Conservation (phyloP, 257 asterid genomes). For the Primulina tabacum region DNA sequence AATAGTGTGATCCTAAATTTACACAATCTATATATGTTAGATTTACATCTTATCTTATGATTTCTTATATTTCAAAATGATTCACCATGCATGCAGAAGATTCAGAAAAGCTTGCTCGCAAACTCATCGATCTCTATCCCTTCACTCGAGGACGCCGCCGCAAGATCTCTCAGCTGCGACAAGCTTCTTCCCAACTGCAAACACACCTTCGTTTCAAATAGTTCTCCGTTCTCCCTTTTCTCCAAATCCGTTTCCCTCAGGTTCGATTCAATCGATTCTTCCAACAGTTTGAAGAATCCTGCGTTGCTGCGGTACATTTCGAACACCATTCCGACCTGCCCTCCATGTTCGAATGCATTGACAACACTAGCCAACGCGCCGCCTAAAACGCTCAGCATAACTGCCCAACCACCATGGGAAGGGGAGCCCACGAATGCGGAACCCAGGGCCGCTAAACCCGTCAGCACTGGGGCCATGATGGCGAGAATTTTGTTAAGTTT, state of each 20-base stretch:
- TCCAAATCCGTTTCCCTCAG: conserved; percentile 24
- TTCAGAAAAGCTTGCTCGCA: conserved; percentile 41
- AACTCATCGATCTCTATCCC: conserved; percentile 24
- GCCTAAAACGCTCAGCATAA: conserved; percentile 23
- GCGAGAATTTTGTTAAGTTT: conserved; percentile 37
- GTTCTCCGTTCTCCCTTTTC: conserved; percentile 40
- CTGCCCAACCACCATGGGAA: conserved; percentile 24
- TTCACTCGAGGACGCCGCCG: conserved; percentile 8
- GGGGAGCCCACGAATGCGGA: conserved; percentile 27
- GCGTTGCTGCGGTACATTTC: conserved; percentile 49
- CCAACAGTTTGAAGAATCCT: conserved; percentile 40
- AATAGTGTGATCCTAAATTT: not conserved
- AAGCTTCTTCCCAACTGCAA: conserved; percentile 44
- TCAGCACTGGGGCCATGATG: conserved; percentile 31
- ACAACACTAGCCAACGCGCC: conserved; percentile 38
- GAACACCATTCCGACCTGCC: conserved; percentile 48
- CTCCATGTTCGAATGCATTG: conserved; percentile 45
- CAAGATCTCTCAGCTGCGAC: conserved; percentile 37
- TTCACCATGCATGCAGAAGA: not conserved
- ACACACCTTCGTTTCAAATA: conserved; percentile 43
- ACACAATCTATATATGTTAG: not conserved
- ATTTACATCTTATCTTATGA: not conserved
- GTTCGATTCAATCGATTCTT: conserved; percentile 39
- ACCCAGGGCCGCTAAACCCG: conserved; percentile 39
- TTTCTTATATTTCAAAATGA: not conserved